Evolutionary conservation across 2,329 filamentous ascomycete genomes (phyloP).

Genomic region (Chaetomium globosum): DNA sequence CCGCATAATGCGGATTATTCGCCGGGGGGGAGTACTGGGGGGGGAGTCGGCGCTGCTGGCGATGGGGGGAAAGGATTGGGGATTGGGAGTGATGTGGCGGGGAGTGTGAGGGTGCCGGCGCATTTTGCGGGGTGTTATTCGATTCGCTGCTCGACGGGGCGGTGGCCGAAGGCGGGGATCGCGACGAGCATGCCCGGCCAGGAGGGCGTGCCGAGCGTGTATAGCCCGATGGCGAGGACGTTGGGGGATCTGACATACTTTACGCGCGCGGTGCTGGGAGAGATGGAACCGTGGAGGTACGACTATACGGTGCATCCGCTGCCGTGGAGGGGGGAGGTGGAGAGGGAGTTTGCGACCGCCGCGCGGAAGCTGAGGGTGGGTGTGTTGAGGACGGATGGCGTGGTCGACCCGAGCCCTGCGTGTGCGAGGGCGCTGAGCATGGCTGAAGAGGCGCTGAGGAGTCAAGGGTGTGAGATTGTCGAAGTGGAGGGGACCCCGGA

Average conservation of each 20-base stretch:
- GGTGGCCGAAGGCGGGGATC: conserved; percentile 85
- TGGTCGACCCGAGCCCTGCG: conserved; percentile 84
- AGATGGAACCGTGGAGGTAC: conserved; percentile 86
- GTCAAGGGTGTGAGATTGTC: conserved; percentile 74
- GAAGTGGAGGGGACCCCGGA: conserved; percentile 62
- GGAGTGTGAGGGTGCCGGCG: conserved; percentile 82
- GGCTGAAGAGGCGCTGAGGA: conserved; percentile 67
- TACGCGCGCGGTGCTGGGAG: conserved; percentile 68
- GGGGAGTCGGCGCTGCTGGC: conserved; percentile 83
- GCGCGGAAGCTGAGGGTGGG: conserved; percentile 71
- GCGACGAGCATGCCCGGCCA: conserved; percentile 90
- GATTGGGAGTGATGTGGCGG: conserved; percentile 87
- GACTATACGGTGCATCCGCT: conserved; percentile 84
- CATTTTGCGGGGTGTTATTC: conserved; percentile 90
- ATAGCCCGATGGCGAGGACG: conserved; percentile 89
- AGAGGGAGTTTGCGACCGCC: conserved; percentile 63
- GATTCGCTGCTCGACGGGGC: conserved; percentile 80
- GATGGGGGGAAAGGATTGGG: conserved; percentile 81
- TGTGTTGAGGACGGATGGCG: conserved; percentile 75
- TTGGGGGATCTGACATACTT: conserved; percentile 84
- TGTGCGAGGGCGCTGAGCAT: conserved; percentile 75
- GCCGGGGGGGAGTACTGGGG: conserved; percentile 84
- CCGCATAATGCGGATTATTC: conserved; percentile 84
- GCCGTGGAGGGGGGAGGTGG: conserved; percentile 69
- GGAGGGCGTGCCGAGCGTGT: conserved; percentile 85